Base-by-base conservation (phyloP, 345 rosid species). In the Raphanus sativus region DNA sequence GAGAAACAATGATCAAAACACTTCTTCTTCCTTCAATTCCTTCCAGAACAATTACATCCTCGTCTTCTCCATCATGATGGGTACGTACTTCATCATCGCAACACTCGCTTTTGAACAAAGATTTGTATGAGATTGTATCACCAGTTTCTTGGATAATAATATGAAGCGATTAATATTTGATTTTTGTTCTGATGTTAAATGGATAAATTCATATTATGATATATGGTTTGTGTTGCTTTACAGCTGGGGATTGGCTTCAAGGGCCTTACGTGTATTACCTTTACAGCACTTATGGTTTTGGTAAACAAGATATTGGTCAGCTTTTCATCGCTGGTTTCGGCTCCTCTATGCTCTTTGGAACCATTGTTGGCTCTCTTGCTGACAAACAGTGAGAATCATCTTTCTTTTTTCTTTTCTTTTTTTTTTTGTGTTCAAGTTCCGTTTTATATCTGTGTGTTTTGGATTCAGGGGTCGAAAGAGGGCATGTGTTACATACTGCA, bases 231-330 rank as follows among this genome's bases (percentile, higher is more conserved):
- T 75, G 73, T 42, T 75, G 32, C 11, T n/a, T 56, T 56, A 60
- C 83, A 94, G 97, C 97, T 76, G 98, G 98, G 72, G 98, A 94
- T 74, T 94, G 98, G 98, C 85, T 90, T 85, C 98, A 94, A 82
- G 98, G 98, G 75, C 98, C 98, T 62, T 94, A 94, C 82, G 98
- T 94, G 9, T 94, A 94, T 84, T 94, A 82, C 85, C 90, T 94
- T 17, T 94, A 91, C 85, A 86, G 89, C 70, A 82, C 82, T 12
- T 94, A 94, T 77, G 97, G 97, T 26, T 94, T 77, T 70, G 90
- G 93, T 33, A 91, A 90, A 83, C 90, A 94, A 60, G 97, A 94
- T 56, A 94, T 91, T 8, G 97, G 98, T 1, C 98, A 89, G 84
- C 93, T 94, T 56, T 94, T 94, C 81, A 94, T 94, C 69, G 98